Evolutionary conservation across 306 rosid genomes (phyloP).

Genomic region (Castanea crenata): DNA sequence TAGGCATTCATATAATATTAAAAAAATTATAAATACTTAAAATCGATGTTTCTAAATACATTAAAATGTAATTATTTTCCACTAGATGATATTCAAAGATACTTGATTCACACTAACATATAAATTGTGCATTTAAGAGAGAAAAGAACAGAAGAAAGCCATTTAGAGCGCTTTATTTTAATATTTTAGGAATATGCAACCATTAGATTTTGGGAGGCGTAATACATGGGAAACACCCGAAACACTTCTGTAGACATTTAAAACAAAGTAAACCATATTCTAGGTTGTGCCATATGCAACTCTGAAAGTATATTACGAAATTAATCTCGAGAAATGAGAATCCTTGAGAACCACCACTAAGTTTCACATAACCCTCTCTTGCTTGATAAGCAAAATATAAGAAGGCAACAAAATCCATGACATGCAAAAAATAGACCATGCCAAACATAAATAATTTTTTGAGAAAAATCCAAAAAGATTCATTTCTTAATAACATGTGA

Average conservation of each 20-base stretch:
- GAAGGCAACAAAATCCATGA: neutral
- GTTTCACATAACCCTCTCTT: neutral
- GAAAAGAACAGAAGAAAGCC: neutral
- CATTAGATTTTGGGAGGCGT: neutral
- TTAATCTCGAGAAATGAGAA: neutral
- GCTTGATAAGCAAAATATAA: neutral
- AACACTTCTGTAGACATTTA: neutral
- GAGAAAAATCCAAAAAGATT: neutral
- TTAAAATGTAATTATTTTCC: neutral
- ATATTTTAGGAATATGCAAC: neutral
- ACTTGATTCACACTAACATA: neutral
- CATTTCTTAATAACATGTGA: conserved; percentile 4
- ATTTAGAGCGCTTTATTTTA: neutral
- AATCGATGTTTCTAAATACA: no score
- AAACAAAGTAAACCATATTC: neutral
- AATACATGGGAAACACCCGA: neutral
- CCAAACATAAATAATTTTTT: neutral
- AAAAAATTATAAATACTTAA: no score
- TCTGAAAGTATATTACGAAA: neutral
- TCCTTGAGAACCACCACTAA: neutral
- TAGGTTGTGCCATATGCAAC: neutral
- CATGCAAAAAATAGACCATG: neutral
- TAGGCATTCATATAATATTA: no score
- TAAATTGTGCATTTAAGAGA: neutral
- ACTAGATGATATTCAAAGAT: neutral